Base-by-base conservation (phyloP, 164 flowering plant genomes). In the Vitis rupestris region DNA sequence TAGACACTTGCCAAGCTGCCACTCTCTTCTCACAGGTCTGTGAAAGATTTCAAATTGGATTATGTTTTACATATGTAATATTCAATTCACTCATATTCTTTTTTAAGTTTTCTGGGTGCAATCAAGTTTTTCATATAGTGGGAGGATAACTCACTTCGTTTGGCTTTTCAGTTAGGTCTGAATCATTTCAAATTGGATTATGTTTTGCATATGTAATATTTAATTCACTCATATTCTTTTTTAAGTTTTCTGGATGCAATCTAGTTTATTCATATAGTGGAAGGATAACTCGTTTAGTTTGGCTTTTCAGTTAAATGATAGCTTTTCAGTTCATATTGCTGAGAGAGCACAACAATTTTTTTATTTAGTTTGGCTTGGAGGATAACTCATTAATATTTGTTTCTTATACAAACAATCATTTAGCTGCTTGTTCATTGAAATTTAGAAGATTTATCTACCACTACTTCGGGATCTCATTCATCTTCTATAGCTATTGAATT, bases 1-100 rank as follows among this genome's bases (percentile, higher is more conserved):
- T 96, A 59, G 99, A 96, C 68, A 96, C 99, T 68, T 96, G 99
- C 84, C 98, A 96, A 84, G 99, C 99, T 65, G 90, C 99, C 31
- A 96, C 99, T 67, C 94, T 93, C 57, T 96, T 96, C 79, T 78
- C 81, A 70, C 98, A 92, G 97, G 98, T 91, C 58, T 63, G 74
- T 68, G 3, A 27, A 62, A 61, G 23, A 37, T 53, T 58, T 62
- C 53, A 19, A 65, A 12, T 29, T 29, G 37, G 27, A 1, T 67
- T 37, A 27, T 59, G 27, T 58, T 64, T 30, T 53, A 61, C 16
- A 37, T 31, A 37, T 8, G 15, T 37, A 16, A 49, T 71, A 29
- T 53, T 61, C 27, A 27, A 10, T 29, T 1, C 13, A 30, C 14
- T 53, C 52, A 29, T 17, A 55, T 12, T 59, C 6, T 57, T 1